phyloP scores from a whole-genome alignment of 805 yeast species.

The Zygosaccharomyces pseudorouxii region DNA sequence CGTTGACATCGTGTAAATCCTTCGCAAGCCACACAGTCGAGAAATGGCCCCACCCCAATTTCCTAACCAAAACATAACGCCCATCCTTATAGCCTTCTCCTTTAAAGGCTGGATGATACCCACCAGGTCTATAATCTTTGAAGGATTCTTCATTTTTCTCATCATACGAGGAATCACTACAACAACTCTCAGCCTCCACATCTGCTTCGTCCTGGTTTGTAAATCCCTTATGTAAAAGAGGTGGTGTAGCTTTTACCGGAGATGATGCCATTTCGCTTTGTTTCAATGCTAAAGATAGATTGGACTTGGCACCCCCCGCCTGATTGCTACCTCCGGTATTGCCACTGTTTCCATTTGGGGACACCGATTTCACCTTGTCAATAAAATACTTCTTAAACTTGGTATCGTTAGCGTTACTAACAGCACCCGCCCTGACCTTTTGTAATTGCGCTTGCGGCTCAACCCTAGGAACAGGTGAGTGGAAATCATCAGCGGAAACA shows the following conservation, averaged over 20 bases:
- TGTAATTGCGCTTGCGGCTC: constrained; percentile 3
- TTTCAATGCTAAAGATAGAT: constrained; percentile 27
- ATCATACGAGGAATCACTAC: constrained; percentile 38
- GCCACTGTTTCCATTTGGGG: neutral
- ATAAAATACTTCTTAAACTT: constrained; percentile 11
- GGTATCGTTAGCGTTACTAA: constrained; percentile 7
- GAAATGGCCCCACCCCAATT: constrained; percentile 98
- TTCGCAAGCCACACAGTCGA: constrained; percentile 91
- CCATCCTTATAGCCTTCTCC: constrained; percentile 80
- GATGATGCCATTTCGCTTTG: constrained; percentile 1
- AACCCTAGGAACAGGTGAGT: neutral
- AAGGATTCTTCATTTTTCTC: constrained; percentile 73
- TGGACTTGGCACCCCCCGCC: constrained; percentile 16
- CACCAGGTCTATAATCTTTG: constrained; percentile 85
- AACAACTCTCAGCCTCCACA: constrained; percentile 26
- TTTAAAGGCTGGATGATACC: constrained; percentile 89
- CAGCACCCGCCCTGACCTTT: constrained; percentile 1
- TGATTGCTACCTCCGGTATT: neutral
- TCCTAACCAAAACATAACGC: constrained; percentile 75
- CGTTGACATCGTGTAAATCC: constrained; percentile 41
- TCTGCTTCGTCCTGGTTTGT: constrained; percentile 16
- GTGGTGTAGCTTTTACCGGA: neutral
- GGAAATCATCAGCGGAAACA: constrained; percentile 3
- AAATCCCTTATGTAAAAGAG: constrained; percentile 15
- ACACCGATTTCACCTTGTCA: constrained; percentile 9